Evolutionary conservation across 176 grass and related monocot genomes (phyloP).

Genomic region (Luzula sylvatica): DNA sequence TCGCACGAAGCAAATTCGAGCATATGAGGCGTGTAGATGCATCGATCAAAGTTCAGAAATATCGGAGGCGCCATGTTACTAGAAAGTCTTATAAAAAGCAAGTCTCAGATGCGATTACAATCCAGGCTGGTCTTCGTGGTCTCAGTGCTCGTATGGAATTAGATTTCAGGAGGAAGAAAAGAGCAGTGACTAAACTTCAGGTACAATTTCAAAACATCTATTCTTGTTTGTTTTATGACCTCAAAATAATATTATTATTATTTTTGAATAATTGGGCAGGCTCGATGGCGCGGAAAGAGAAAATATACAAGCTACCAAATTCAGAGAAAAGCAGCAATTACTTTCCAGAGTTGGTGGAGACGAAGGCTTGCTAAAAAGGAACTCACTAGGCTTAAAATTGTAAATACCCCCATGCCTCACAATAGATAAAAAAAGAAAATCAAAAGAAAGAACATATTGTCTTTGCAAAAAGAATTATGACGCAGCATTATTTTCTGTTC

Average conservation of each 20-base stretch:
- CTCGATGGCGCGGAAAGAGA: slow-evolving; percentile 55
- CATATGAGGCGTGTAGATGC: slow-evolving; percentile 64
- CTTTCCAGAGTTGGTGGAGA: slow-evolving; percentile 83
- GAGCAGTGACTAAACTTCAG: slow-evolving; percentile 67
- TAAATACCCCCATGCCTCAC: too few species aligned
- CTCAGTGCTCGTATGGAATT: slow-evolving; percentile 59
- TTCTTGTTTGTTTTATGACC: slow-evolving; percentile 18
- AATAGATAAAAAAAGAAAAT: not conserved
- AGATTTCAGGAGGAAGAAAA: slow-evolving; percentile 58
- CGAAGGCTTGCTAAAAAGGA: slow-evolving; percentile 66
- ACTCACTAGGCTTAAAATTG: slow-evolving; percentile 79
- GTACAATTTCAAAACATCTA: slow-evolving; percentile 26
- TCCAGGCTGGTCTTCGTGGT: slow-evolving; percentile 66
- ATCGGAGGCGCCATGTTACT: slow-evolving; percentile 46
- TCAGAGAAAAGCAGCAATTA: slow-evolving; percentile 52
- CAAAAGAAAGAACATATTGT: not conserved
- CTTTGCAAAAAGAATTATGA: not conserved
- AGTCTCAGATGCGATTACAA: slow-evolving; percentile 39
- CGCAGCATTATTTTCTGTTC: not conserved
- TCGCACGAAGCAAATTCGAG: slow-evolving; percentile 57
- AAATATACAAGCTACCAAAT: slow-evolving; percentile 43
- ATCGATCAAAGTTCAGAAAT: slow-evolving; percentile 85
- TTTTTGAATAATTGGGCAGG: slow-evolving; percentile 28
- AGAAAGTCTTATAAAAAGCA: slow-evolving; percentile 54
- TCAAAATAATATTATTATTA: slow-evolving; percentile 15